Evolutionary conservation across 371 early-diverging fungal genomes (phyloP).

Genomic region (Mucor mucedo): DNA sequence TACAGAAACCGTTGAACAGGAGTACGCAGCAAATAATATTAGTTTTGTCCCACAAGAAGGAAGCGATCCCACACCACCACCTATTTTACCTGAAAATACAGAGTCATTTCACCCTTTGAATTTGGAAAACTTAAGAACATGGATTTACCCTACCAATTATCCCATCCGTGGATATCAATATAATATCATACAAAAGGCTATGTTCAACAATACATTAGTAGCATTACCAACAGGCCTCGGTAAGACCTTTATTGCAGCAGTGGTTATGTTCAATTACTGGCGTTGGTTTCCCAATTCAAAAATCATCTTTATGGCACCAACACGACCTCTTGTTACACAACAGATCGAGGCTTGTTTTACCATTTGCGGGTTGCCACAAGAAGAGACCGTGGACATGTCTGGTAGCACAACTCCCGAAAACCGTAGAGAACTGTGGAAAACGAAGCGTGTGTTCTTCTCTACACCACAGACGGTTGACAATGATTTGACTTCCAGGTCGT

Average conservation of each 20-base stretch:
- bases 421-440: constrained; percentile 59
- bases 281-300: constrained; percentile 93
- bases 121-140: constrained; percentile 60
- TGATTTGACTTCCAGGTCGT: constrained; percentile 69
- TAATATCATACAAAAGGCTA: constrained; percentile 79
- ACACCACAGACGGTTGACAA: constrained; percentile 93
- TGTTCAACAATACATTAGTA: constrained; percentile 88
- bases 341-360: constrained; percentile 88
- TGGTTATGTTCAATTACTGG: constrained; percentile 92
- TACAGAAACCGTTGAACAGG: constrained; percentile 24
- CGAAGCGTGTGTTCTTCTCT: constrained; percentile 80
- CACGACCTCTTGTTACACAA: constrained; percentile 90
- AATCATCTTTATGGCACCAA: constrained; percentile 93
- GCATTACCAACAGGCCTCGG: constrained; percentile 92
- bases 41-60: constrained; percentile 21
- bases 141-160: constrained; percentile 85
- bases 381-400: constrained; percentile 76
- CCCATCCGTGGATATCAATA: constrained; percentile 87
- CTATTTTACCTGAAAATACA: constrained; percentile 18
- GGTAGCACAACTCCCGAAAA: constrained; percentile 66
- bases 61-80: constrained; percentile 25
- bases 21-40: constrained; percentile 16
- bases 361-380: constrained; percentile 72
- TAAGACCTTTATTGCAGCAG: constrained; percentile 96
- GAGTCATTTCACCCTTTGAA: constrained; percentile 57